Conservation (phyloP, 2,329 filamentous ascomycete species). For the Hypoxylon sp. region DNA sequence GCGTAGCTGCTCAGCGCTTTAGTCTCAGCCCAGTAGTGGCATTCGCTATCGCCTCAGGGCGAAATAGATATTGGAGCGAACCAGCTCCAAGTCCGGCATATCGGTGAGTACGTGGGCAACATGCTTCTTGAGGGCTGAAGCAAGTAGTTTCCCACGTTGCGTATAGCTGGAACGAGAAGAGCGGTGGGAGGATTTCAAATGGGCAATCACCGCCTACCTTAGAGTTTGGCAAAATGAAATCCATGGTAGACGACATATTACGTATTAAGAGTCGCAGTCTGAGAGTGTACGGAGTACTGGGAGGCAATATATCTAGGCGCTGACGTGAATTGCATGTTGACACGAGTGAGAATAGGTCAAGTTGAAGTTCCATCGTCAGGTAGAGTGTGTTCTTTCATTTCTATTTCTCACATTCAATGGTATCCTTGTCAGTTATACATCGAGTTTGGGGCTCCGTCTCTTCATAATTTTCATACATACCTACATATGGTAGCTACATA, state of each 20-base stretch:
- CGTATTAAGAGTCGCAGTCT: background rate
- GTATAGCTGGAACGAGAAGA: background rate
- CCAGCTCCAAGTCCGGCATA: background rate
- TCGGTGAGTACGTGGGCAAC: background rate
- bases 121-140: background rate
- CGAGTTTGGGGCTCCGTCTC: no score
- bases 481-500: no score
- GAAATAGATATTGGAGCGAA: background rate
- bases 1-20: background rate
- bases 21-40: background rate
- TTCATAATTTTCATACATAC: no score
- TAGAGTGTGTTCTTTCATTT: no score
- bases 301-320: background rate
- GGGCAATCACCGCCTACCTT: background rate
- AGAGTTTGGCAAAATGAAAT: background rate
- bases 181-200: background rate
- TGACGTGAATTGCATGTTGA: background rate
- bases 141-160: background rate
- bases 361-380: no score
- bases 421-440: background rate
- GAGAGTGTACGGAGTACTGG: no score
- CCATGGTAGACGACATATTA: background rate
- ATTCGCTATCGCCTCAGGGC: background rate
- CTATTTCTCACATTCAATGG: no score
- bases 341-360: background rate